Evolutionary conservation across 306 rosid genomes (phyloP).

Genomic region (Cucumis melo): DNA sequence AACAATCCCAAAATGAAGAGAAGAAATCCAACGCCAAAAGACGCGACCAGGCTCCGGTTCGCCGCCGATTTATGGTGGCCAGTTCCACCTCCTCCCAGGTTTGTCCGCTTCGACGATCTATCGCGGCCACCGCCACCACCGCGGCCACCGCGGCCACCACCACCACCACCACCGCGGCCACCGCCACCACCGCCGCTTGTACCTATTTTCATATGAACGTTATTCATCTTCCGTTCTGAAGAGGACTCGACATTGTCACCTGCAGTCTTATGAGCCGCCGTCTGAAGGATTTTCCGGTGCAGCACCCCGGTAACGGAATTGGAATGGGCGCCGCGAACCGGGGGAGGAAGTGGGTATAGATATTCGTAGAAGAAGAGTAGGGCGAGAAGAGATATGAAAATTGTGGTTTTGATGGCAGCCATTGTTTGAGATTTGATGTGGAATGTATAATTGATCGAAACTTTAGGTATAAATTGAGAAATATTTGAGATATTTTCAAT

Average conservation of each 20-base stretch:
- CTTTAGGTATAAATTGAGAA: too few species aligned
- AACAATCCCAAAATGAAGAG: background rate
- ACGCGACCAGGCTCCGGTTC: background rate
- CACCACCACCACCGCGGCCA: too few species aligned
- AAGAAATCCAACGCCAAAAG: background rate
- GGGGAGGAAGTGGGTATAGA: too few species aligned
- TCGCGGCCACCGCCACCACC: background rate
- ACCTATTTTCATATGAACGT: background rate
- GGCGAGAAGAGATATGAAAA: background rate
- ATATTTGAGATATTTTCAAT: too few species aligned
- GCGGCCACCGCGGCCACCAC: too few species aligned
- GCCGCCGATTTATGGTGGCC: background rate
- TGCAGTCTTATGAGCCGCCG: background rate
- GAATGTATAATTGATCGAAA: too few species aligned
- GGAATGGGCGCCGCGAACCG: too few species aligned
- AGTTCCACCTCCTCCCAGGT: too few species aligned
- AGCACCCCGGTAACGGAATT: too few species aligned
- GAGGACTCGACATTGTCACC: background rate
- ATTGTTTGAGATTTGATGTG: background rate
- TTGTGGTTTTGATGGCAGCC: background rate
- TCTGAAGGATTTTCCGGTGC: background rate
- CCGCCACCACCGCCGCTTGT: too few species aligned
- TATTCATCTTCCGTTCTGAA: background rate
- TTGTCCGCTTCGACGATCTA: background rate
- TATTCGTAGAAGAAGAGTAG: background rate